Conservation (phyloP, 2,329 filamentous ascomycete species). For the Fusarium bulbicola region DNA sequence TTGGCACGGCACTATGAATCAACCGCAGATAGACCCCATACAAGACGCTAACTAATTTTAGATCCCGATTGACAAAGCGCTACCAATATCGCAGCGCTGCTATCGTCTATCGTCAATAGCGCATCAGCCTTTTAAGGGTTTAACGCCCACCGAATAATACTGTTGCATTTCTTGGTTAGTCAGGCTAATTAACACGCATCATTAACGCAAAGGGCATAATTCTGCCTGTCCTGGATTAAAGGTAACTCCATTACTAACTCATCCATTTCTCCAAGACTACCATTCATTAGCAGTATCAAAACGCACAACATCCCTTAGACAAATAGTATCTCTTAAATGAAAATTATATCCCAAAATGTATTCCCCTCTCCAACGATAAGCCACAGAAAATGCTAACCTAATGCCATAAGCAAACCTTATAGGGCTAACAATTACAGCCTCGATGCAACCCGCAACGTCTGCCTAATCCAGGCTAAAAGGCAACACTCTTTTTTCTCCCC, state of each 20-base stretch:
- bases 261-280: background rate
- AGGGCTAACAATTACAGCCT: background rate
- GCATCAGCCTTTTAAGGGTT: background rate
- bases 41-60: accelerated
- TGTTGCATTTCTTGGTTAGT: accelerated
- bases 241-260: background rate
- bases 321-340: background rate
- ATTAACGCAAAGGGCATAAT: accelerated
- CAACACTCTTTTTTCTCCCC: background rate
- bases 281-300: too few relatives aligned
- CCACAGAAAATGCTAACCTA: slow-evolving; percentile 5
- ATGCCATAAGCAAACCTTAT: background rate
- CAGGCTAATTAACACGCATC: background rate
- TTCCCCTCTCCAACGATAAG: too few relatives aligned
- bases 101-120: accelerated
- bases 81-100: too few relatives aligned
- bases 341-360: background rate
- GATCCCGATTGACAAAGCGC: accelerated
- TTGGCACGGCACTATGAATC: too few relatives aligned
- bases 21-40: too few relatives aligned
- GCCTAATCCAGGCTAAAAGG: slow-evolving; percentile 13
- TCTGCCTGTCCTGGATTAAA: background rate
- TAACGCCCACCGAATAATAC: accelerated
- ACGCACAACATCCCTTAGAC: accelerated
- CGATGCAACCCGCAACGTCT: background rate